Conservation (phyloP, 1,284 basidiomycete species). For the Schizopora paradoxa region DNA sequence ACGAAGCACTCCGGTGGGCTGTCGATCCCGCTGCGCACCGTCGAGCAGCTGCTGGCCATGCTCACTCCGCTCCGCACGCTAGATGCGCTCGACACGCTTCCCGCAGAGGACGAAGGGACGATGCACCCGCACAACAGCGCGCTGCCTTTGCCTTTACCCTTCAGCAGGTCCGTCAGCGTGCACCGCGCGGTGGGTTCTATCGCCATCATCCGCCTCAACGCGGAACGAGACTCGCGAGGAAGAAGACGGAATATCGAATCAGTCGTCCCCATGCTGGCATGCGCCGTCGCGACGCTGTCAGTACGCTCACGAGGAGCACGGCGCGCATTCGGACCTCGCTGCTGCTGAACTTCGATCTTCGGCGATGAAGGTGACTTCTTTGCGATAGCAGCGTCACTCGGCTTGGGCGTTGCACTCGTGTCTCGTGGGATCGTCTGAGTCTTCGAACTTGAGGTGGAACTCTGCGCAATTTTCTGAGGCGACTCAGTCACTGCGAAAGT, state of each 20-base stretch:
- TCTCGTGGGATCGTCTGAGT: conserved; percentile 8
- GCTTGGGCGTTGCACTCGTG: conserved; percentile 1
- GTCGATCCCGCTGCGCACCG: conserved; percentile 27
- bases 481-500: not conserved
- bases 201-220: conserved; percentile 90
- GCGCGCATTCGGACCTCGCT: not conserved
- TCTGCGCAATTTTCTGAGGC: too few species aligned
- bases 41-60: conserved; percentile 14
- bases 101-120: conserved; percentile 34
- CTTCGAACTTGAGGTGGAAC: too few species aligned
- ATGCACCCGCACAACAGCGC: conserved; percentile 78
- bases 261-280: conserved; percentile 81
- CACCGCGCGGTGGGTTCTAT: conserved; percentile 87
- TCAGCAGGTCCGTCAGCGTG: conserved; percentile 89
- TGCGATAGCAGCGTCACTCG: not conserved
- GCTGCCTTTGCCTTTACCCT: conserved; percentile 71
- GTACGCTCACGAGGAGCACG: conserved; percentile 40
- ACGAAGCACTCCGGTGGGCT: conserved; percentile 33
- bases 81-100: conserved; percentile 34
- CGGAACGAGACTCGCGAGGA: conserved; percentile 86
- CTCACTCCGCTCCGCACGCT: conserved; percentile 11
- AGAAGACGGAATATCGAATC: conserved; percentile 97
- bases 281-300: conserved; percentile 69
- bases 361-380: not conserved
- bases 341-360: conserved; percentile 1